Conservation (phyloP, 768 basidiomycete genomes). For the Podaxis carcinomalis region DNA sequence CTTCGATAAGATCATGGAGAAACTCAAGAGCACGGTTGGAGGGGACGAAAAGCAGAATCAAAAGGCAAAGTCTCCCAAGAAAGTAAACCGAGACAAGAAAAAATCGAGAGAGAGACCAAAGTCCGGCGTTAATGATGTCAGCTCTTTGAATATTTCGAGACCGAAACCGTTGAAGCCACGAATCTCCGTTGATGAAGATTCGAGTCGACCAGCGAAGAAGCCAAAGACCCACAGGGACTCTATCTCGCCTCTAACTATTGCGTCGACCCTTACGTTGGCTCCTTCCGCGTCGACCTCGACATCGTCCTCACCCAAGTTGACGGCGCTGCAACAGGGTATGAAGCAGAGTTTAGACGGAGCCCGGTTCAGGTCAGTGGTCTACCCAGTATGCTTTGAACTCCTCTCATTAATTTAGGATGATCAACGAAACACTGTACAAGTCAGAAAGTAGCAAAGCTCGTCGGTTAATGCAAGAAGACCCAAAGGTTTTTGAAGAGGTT, state of each 20-base stretch:
- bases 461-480: conserved; percentile 81
- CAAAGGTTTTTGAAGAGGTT: conserved; percentile 81
- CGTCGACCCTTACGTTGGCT: conserved; percentile 10
- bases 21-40: conserved; percentile 26
- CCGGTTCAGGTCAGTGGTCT: conserved; percentile 64
- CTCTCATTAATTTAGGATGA: conserved; percentile 47
- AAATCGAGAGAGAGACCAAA: conserved; percentile 14
- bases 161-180: conserved; percentile 18
- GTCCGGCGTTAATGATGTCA: background rate
- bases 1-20: conserved; percentile 57
- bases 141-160: conserved; percentile 14
- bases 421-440: conserved; percentile 93
- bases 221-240: conserved; percentile 8
- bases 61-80: conserved; percentile 16
- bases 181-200: conserved; percentile 15
- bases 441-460: conserved; percentile 70
- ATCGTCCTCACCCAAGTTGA: conserved; percentile 35
- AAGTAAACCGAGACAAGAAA: conserved; percentile 15
- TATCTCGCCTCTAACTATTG: background rate
- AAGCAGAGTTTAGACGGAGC: conserved; percentile 80
- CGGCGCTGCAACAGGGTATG: conserved; percentile 72
- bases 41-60: conserved; percentile 18
- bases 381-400: background rate
- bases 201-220: conserved; percentile 14
- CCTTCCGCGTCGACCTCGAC: conserved; percentile 2